Evolutionary conservation across 345 rosid genomes (phyloP).

Genomic region (Garcia nutans): DNA sequence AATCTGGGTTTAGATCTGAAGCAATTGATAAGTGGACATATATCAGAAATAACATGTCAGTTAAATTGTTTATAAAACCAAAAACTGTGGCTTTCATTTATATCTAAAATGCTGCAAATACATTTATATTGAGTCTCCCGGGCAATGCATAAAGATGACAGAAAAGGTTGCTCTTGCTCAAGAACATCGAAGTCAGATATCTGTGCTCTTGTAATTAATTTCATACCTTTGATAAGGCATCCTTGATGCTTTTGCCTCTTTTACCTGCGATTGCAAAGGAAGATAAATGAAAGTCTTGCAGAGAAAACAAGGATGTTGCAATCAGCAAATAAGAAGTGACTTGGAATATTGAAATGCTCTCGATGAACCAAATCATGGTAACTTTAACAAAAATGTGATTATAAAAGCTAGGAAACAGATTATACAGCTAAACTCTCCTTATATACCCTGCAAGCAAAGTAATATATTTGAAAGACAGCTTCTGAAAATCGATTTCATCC

Average conservation of each 20-base stretch:
- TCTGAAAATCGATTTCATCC: slow-evolving; percentile 52
- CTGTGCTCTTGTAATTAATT: neutral
- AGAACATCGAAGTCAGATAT: neutral
- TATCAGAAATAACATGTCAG: neutral
- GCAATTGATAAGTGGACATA: neutral
- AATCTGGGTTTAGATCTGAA: neutral
- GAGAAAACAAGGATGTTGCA: neutral
- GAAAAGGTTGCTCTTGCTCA: neutral
- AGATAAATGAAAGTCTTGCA: slow-evolving; percentile 7
- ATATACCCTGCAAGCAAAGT: slow-evolving; percentile 56
- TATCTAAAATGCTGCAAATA: neutral
- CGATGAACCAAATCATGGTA: neutral
- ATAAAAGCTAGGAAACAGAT: neutral
- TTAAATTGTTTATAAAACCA: neutral
- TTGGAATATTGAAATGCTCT: neutral
- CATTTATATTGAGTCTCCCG: neutral
- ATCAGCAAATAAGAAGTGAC: neutral
- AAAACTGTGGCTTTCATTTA: neutral
- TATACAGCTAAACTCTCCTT: slow-evolving; percentile 62
- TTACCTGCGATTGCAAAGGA: slow-evolving; percentile 50
- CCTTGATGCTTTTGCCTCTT: slow-evolving; percentile 51
- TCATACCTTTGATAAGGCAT: slow-evolving; percentile 50
- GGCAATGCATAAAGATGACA: neutral
- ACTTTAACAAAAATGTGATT: neutral
- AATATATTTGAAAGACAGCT: slow-evolving; percentile 62